Evolutionary conservation across 768 basidiomycete species (phyloP), one percentile per base, ranked within the genome.

Genomic region (Tricholoma flavovirens): DNA sequence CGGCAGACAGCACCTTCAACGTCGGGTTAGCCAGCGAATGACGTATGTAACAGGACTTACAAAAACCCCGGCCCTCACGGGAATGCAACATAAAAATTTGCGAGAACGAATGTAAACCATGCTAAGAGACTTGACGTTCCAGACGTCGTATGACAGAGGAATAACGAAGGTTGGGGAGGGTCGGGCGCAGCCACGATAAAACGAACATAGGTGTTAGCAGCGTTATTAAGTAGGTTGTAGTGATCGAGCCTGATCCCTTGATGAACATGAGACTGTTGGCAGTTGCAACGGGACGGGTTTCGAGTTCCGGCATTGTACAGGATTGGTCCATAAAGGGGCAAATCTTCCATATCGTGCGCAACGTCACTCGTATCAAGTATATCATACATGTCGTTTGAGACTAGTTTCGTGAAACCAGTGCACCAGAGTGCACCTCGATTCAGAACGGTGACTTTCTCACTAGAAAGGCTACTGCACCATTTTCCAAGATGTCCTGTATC

Each of bases 41-140:
- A 19, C 10, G n/a, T 19, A 1, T 17, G 30, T 12, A 49, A 32
- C 17, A 42, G 49, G 24, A 55, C 76, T 63, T 58, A 83, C 79
- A 67, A 84, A 81, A 42, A 84, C 82, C 57, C 83, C 83, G 54
- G 83, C 73, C 62, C 83, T 77, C 66, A 85, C 83, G 26, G 83
- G 84, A 64, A 85, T 75, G 71, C 82, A 85, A 70, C 79, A 83
- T 69, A 81, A 84, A 68, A 85, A 85, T 63, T 71, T 82, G 60
- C 77, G 78, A 17, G 79, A 77, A 57, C 75, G 79, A 62, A 80
- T 74, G 71, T 77, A 74, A 60, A 61, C 71, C 80, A 82, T 81
- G 56, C 69, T 75, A 61, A 64, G 63, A 64, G 45, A 53, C 54
- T 60, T 55, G 51, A 60, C 61, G 59, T 57, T 54, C 53, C 43